Percentiles rank a stretch among this genome's conserved stretches.
Conservation (phyloP, 768 basidiomycete species). For the Tylopilus sp. region DNA sequence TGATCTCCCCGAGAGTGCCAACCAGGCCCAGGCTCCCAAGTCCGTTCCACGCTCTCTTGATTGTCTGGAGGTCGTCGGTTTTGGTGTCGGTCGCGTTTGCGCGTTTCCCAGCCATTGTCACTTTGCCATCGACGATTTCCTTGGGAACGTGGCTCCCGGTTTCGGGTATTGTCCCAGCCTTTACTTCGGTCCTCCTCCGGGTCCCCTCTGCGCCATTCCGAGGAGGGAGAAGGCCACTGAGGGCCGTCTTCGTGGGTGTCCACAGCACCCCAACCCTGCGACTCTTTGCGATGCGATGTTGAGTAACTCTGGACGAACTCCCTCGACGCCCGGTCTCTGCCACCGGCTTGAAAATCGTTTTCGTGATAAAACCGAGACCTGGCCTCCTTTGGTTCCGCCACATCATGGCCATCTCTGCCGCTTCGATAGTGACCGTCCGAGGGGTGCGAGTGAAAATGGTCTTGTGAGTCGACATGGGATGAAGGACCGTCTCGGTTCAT, state of each 20-base stretch:
- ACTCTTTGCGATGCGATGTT: conserved; percentile 45
- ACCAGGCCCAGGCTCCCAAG: conserved; percentile 70
- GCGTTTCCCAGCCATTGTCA: conserved; percentile 50
- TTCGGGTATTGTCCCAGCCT: conserved; percentile 34
- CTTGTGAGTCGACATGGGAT: conserved; percentile 47
- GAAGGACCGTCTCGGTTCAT: conserved; percentile 49
- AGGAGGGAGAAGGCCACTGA: conserved; percentile 41
- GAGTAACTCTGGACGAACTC: conserved; percentile 45
- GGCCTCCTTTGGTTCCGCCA: conserved; percentile 44
- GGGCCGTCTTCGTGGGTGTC: conserved; percentile 40
- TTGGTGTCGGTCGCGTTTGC: conserved; percentile 46
- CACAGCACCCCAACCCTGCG: conserved; percentile 40
- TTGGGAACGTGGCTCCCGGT: conserved; percentile 32
- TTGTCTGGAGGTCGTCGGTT: conserved; percentile 30
- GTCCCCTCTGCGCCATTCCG: conserved; percentile 40
- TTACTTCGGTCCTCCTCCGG: conserved; percentile 37
- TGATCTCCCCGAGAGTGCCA: conserved; percentile 53
- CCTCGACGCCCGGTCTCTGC: conserved; percentile 44
- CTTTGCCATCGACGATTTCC: conserved; percentile 33
- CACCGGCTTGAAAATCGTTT: conserved; percentile 39
- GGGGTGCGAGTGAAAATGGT: conserved; percentile 34
- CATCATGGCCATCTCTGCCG: conserved; percentile 49
- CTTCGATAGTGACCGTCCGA: conserved; percentile 51
- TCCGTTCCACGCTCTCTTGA: conserved; percentile 44
- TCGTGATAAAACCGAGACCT: conserved; percentile 37